Evolutionary conservation across 805 yeast species (phyloP), one percentile per base, ranked within the genome.

Genomic region (Saccharomycopsis fermentans): DNA sequence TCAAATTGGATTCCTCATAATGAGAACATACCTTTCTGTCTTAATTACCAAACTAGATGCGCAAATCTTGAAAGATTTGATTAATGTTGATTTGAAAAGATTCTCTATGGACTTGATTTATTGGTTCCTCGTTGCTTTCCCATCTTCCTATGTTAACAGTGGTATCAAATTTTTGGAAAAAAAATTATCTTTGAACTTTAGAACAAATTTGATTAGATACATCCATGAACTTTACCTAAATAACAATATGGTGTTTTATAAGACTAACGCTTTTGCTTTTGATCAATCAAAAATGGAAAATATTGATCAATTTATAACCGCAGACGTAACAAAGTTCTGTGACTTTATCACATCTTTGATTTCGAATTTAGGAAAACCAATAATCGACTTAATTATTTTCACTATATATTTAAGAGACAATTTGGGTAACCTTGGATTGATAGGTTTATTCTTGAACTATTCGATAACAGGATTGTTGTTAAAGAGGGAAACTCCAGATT

Each of bases 61-160:
- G 65, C 92, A 87, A 69, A 86, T 91, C 55, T 96, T 90, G 52
- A 85, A 87, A 69, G 92, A 90, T 70, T 80, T 91, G 67, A 89
- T 91, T 64, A 84, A 90, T 17, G 90, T 90, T 17, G 82, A 85
- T 63, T 89, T 90, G 19, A 79, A 75, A 63, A 84, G 84, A 56
- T 91, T 91, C 65, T 69, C 83, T 47, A 75, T 87, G 60, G 96
- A 91, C 69, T 75, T 91, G 69, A 78, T 82, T 9, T 86, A 87
- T 70, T 91, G 97, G 97, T 81, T 91, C 59, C 71, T 87, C 60
- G 83, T 91, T 67, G 97, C 97, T 0, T 82, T 91, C 62, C 98
- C 98, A 1, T 96, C 97, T 0, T 84, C 94, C 2, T 91, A 89
- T 70, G 87, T 96, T 35, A 91, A 91, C 70, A 86, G 96, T 54